Conservation (phyloP, 1,139 yeast species). For the Yarrowia galli region DNA sequence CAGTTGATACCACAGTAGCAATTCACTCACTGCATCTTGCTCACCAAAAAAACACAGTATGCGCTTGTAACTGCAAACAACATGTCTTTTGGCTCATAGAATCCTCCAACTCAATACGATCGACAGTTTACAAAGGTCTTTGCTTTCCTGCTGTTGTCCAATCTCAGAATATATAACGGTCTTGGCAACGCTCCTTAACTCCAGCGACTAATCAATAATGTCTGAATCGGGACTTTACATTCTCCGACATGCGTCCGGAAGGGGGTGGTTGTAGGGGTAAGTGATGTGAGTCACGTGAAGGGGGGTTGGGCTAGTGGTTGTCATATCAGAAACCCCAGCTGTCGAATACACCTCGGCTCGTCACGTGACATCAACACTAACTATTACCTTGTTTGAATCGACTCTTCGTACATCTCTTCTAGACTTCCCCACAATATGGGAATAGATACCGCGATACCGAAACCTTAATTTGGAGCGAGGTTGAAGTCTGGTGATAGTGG, state of each 20-base stretch:
- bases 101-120: background rate
- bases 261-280: background rate
- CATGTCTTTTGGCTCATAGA: too few species aligned
- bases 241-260: background rate
- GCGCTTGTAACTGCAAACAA: too few species aligned
- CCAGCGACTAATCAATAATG: constrained; percentile 15
- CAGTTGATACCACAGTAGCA: too few species aligned
- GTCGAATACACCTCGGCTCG: background rate
- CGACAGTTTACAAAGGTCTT: background rate
- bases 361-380: background rate
- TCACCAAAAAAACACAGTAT: too few species aligned
- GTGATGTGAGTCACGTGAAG: background rate
- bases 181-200: constrained; percentile 5
- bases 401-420: background rate
- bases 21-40: too few species aligned
- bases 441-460: constrained; percentile 27
- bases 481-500: too few species aligned
- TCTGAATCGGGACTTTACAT: background rate
- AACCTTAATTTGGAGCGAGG: background rate
- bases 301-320: too few species aligned
- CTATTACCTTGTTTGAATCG: background rate
- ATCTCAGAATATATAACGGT: background rate
- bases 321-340: background rate
- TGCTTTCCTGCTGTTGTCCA: background rate
- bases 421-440: constrained; percentile 25